Evolutionary conservation across 208 protist species (phyloP), one percentile per base, ranked within the genome.

Genomic region (Balamuthia mandrillaris): DNA sequence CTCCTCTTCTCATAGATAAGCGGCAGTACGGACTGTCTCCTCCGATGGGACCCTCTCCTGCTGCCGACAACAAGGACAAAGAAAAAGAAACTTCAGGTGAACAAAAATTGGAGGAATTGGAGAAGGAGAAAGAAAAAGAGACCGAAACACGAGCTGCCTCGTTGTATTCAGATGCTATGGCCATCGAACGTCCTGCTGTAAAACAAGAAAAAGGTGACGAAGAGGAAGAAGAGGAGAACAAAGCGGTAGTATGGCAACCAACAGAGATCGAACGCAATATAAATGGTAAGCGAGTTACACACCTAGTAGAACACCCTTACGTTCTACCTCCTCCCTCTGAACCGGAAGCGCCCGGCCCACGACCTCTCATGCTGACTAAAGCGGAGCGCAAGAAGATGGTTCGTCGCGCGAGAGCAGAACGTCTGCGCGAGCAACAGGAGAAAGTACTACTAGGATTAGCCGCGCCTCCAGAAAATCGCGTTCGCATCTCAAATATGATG

Each of bases 401-500:
- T 21, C 44, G 54, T 4, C 47, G 81, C 21, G 49, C 35, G n/a
- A 56, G 88, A 21, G 42, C 6, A 1, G 88, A 89, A 42, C 9
- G 37, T 33, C 9, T 47, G 21, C 42, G 58, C 0, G 86, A 91
- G 61, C 5, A 75, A 37, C 47, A 87, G 77, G 88, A 88, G 52
- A 16, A 60, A 29, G 54, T 87, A 3, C 31, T 81, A 14, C 54
- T 88, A 29, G 88, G 88, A 29, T 47, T 88, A 6, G 85, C 72
- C 33, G 7, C 39, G 31, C 58, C 90, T 44, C 86, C 86, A 12
- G 41, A 68, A 29, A 41, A 56, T 45, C 89, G 84, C 47, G 70
- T 94, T 21, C 92, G 91, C 74, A 33, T 94, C 18, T 86, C 45
- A 21, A 94, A 93, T 72, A 35, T 94, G 18, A 94, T 94, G 90